Percentiles rank a stretch among this genome's conserved stretches.
phyloP scores from a whole-genome alignment of 768 basidiomycete species.

The Phylloporus rhodoxanthus region DNA sequence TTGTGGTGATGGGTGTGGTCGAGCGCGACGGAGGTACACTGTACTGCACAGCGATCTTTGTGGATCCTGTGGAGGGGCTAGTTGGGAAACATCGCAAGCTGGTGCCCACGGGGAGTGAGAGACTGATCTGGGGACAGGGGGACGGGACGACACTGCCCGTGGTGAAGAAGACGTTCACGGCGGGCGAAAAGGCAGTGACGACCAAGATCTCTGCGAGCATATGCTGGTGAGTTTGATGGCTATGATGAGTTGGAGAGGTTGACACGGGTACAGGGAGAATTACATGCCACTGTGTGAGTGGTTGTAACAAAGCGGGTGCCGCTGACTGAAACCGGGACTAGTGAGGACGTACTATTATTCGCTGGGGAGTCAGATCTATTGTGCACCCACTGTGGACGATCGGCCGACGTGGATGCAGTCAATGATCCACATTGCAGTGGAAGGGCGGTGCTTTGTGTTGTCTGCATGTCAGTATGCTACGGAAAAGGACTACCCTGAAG shows the following conservation, averaged over 20 bases:
- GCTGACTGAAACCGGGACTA: slow-evolving; percentile 18
- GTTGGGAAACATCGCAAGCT: slow-evolving; percentile 63
- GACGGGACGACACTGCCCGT: slow-evolving; percentile 51
- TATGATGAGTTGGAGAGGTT: background rate
- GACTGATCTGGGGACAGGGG: slow-evolving; percentile 59
- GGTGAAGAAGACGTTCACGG: slow-evolving; percentile 35
- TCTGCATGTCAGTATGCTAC: slow-evolving; percentile 56
- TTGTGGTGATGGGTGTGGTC: slow-evolving; percentile 55
- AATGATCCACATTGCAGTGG: slow-evolving; percentile 59
- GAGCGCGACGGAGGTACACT: slow-evolving; percentile 56
- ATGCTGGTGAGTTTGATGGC: slow-evolving; percentile 42
- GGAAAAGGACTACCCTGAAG: slow-evolving; percentile 47
- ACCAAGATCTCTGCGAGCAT: slow-evolving; percentile 52
- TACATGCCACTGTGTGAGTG: slow-evolving; percentile 58
- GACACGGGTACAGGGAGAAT: slow-evolving; percentile 50
- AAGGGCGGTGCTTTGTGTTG: slow-evolving; percentile 66
- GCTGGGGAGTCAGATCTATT: slow-evolving; percentile 54
- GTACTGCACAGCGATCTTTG: slow-evolving; percentile 56
- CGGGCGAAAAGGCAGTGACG: slow-evolving; percentile 20
- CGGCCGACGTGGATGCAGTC: slow-evolving; percentile 51
- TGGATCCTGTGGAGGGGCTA: slow-evolving; percentile 46
- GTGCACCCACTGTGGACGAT: slow-evolving; percentile 61
- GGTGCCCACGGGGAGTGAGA: slow-evolving; percentile 55
- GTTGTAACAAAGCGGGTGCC: background rate
- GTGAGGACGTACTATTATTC: slow-evolving; percentile 58